phyloP scores from a whole-genome alignment of 129 eudicot genomes.

The Heracleum sosnowskyi region DNA sequence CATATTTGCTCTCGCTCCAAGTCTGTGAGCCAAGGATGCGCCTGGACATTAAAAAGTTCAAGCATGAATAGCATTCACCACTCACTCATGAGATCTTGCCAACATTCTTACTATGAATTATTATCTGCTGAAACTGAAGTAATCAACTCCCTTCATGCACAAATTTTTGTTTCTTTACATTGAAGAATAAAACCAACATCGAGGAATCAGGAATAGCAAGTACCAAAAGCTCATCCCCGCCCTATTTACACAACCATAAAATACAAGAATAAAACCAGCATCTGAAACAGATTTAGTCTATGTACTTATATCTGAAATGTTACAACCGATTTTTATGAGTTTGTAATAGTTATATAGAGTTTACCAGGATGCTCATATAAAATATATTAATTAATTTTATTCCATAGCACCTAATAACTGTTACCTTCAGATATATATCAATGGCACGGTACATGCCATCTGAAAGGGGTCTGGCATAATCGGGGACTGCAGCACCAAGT shows the following conservation, averaged over 20 bases:
- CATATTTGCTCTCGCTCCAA: neutral
- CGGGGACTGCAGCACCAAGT: constrained; percentile 6
- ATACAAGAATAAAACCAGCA: too few relatives aligned
- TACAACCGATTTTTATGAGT: neutral
- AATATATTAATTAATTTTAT: neutral
- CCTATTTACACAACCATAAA: neutral
- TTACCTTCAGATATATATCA: constrained; percentile 7
- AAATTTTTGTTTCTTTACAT: neutral
- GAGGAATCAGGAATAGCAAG: neutral
- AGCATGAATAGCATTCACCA: neutral
- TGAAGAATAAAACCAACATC: too few relatives aligned
- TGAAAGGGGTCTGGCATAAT: neutral
- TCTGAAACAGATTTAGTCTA: neutral
- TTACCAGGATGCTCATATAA: neutral
- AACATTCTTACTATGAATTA: neutral
- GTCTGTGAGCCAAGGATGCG: neutral
- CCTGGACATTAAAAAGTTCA: neutral
- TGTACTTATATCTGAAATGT: neutral
- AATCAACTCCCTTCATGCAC: neutral
- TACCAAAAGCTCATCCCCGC: neutral
- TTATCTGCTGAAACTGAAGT: neutral
- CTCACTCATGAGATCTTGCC: neutral
- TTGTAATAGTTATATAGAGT: neutral
- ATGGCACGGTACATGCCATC: neutral
- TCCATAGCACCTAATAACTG: neutral